Evolutionary conservation across 441 rosid species (phyloP), one percentile per base, ranked within the genome.

Genomic region (Euphorbia schlechtendalii): DNA sequence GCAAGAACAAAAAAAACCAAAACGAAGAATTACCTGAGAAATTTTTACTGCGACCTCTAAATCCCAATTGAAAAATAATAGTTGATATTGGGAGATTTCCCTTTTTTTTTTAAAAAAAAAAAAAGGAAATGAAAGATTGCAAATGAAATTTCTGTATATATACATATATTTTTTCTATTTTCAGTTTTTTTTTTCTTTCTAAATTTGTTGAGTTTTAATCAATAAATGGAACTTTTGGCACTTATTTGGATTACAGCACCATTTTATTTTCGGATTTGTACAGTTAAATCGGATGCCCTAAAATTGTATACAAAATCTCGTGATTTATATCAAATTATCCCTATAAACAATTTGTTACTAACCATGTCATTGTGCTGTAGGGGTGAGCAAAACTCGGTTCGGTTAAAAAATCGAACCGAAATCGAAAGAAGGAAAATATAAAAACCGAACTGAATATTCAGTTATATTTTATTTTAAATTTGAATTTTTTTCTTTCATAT

Each of bases 201-300:
- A 22, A 24, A 7, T 0, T 25, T 30, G 2, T 48, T 57, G 12
- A 52, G 78, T 72, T 53, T 45, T 14, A 20, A 60, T 55, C 69
- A 55, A 28, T 58, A 45, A 64, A 64, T 62, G 70, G 69, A 68
- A 65, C 49, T 36, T 73, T 77, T 80, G 84, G 79, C 79, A 74
- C 69, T 72, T 74, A 34, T 64, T 61, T 24, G 7, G 40, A 61
- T 15, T 45, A 6, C 21, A 54, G 18, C 67, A 59, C 77, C 83
- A 83, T 62, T 38, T 4, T 40, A 38, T 65, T 64, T 76, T 12
- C 0, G 12, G 38, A 21, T 70, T 32, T 69, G 71, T 77, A 69
- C 78, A 3, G 17, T 27, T 25, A 65, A 24, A 66, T 34, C 82
- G 20, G 52, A 58, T 1, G 51, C 56, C 12, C 59, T 65, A 38